Evolutionary conservation across 176 grass and related monocot genomes (phyloP), one percentile per base, ranked within the genome.

Genomic region (Canna indica): DNA sequence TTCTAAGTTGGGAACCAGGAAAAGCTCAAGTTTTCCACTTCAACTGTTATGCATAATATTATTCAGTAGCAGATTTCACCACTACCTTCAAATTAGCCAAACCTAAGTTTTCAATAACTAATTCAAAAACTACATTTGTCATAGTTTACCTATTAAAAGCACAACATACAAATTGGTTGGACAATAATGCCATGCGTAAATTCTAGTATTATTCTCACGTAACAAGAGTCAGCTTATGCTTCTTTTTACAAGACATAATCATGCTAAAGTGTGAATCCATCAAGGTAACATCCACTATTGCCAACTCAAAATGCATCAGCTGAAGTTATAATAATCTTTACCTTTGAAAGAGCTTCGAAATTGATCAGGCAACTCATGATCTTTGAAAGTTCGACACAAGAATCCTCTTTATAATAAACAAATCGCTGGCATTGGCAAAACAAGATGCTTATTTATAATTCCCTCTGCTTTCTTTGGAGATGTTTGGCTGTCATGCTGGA

Each of bases 281-380:
- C 6, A 30, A 59, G 57, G 57, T 16, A 59, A 59, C 27, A 30
- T 20, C 30, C 57, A 14, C 24, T 61, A 22, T 61, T 16, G 12
- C 27, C 58, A 31, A 61, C 58, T 61, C 58, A 60, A 60, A 12
- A 25, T 60, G 25, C 27, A 16, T 60, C 57, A 60, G 25, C 12
- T 22, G 15, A 16, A 54, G 7, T 28, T 28, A 16, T 3, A 31
- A 31, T 62, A 13, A 62, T 13, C 27, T 32, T 62, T 62, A 16
- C 12, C 29, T 16, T 16, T 5, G 3, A 59, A 14, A 7, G 57
- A 29, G 57, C 17, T 18, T 22, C 50, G 6, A 54, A 8, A 22
- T 24, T 66, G 63, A 66, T 39, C 63, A 38, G 22, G 63, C 33
- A 39, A 66, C 63, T 66, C 34, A 12, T 60, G 58, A 60, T 8